Percentiles rank a stretch among this genome's conserved stretches.
phyloP scores from a whole-genome alignment of 441 rosid species.

The Melastoma candidum region DNA sequence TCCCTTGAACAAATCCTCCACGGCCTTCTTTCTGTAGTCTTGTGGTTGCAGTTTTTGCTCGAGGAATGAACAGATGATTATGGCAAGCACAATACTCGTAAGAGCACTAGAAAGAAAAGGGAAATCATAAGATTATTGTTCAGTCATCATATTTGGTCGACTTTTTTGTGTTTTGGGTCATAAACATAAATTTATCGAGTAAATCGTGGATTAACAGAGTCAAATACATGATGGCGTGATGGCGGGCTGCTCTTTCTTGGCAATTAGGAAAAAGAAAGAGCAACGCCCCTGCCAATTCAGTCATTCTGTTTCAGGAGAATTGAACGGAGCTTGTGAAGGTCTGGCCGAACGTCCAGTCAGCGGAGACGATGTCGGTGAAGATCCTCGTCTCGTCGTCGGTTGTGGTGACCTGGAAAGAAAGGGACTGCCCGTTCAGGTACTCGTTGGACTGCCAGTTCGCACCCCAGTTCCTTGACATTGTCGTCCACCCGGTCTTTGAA shows the following conservation, averaged over 20 bases:
- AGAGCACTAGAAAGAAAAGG: too few species aligned
- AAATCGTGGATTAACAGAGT: too few species aligned
- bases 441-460: slow-evolving; percentile 71
- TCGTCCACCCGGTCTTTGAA: slow-evolving; percentile 43
- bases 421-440: slow-evolving; percentile 38
- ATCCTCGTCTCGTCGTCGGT: slow-evolving; percentile 38
- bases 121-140: too few species aligned
- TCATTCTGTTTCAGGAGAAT: slow-evolving; percentile 25
- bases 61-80: too few species aligned
- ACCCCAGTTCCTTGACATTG: slow-evolving; percentile 76
- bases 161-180: too few species aligned
- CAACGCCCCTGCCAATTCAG: slow-evolving; percentile 55
- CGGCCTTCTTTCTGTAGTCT: slow-evolving; percentile 1
- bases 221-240: too few species aligned
- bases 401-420: slow-evolving; percentile 54
- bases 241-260: too few species aligned
- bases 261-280: slow-evolving; percentile 25
- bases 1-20: not conserved
- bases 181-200: too few species aligned
- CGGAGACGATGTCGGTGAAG: slow-evolving; percentile 35
- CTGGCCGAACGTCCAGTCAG: slow-evolving; percentile 59
- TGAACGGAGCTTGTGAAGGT: slow-evolving; percentile 42
- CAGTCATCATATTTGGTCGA: too few species aligned
- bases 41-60: slow-evolving; percentile 5
- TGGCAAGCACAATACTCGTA: too few species aligned